Evolutionary conservation across 306 rosid species (phyloP), one percentile per base, ranked within the genome.

Genomic region (Fragaria ananassa): DNA sequence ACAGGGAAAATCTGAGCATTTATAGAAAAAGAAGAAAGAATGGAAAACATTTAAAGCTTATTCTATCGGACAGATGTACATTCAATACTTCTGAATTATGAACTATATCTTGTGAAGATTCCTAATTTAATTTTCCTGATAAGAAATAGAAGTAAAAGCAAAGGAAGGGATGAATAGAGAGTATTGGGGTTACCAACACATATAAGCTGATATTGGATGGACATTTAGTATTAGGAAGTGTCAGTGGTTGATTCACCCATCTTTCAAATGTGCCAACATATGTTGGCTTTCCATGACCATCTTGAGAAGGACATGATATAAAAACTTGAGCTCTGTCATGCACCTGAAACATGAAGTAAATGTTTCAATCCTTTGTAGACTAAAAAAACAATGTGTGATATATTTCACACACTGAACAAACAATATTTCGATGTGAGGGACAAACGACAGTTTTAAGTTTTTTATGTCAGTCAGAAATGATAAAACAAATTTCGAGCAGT

Each of bases 271-370:
- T 81, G 63, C 98, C 97, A 60, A 92, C 90, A 75, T 87, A 85
- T 79, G 77, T 82, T 75, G 92, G 97, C 69, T 81, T 69, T 64
- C 85, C 78, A 77, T 81, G 74, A 18, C 61, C 81, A 76, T 81
- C 81, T 79, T 79, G 80, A 41, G 90, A 80, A 74, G 90, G 84
- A 77, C 97, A 92, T 63, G 86, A 83, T 63, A 90, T 63, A 72
- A 95, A 90, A 58, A 95, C 91, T 82, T 95, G 97, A 81, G 97
- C 98, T 81, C 98, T 91, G 91, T 95, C 98, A 84, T 87, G 92
- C 81, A 95, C 82, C 98, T 95, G 91, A 85, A 81, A 53, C 44
- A 51, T 61, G 60, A 49, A 17, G n/a, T 0, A 62, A 57, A 42
- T 70, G 66, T 49, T 74, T 63, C 62, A 68, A 70, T 41, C 75